Evolutionary conservation across 768 basidiomycete genomes (phyloP).

Genomic region (Paxillus ammoniavirescens): DNA sequence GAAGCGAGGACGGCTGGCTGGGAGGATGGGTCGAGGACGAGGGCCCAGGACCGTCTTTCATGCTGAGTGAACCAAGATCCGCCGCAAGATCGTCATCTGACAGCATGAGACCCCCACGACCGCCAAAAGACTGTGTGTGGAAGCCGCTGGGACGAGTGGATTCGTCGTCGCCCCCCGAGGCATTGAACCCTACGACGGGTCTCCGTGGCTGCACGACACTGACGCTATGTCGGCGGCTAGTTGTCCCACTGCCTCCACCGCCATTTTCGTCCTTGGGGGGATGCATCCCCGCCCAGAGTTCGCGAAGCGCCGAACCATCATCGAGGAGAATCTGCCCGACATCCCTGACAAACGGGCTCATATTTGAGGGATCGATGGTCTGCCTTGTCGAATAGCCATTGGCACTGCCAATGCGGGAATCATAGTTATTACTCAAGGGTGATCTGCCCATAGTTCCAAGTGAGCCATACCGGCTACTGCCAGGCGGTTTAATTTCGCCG

Average conservation of each 20-base stretch:
- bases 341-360: constrained; percentile 84
- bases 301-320: constrained; percentile 68
- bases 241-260: constrained; percentile 71
- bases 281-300: constrained; percentile 73
- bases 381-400: constrained; percentile 47
- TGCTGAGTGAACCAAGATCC: constrained; percentile 61
- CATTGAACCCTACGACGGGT: constrained; percentile 67
- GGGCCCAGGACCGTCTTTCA: constrained; percentile 35
- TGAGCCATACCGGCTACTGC: constrained; percentile 60
- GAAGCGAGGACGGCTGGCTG: constrained; percentile 72
- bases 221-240: constrained; percentile 80
- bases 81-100: constrained; percentile 80
- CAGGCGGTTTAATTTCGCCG: constrained; percentile 63
- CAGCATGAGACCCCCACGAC: constrained; percentile 62
- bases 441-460: constrained; percentile 57
- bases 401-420: constrained; percentile 45
- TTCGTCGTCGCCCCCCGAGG: constrained; percentile 51
- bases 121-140: constrained; percentile 35
- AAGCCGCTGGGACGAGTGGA: constrained; percentile 30
- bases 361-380: constrained; percentile 64
- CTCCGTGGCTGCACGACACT: constrained; percentile 77
- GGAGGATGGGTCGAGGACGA: constrained; percentile 52
- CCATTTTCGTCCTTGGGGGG: constrained; percentile 63
- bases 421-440: constrained; percentile 49
- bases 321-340: constrained; percentile 76